Evolutionary conservation across 2,329 filamentous ascomycete genomes (phyloP).

Genomic region (Nannizzia gypsea): DNA sequence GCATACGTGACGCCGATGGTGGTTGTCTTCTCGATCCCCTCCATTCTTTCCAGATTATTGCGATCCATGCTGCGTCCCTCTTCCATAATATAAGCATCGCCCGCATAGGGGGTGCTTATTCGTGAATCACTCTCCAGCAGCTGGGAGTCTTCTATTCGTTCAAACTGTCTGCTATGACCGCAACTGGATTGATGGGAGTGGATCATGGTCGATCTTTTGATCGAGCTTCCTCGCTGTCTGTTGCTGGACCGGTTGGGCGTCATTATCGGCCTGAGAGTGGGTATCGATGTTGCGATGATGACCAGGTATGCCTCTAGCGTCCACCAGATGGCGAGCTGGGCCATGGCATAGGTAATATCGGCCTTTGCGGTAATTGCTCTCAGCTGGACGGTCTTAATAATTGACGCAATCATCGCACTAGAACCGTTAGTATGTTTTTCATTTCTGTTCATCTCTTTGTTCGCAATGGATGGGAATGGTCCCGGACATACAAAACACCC

Average conservation of each 20-base stretch:
- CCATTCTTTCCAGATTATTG: neutral
- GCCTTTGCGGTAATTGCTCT: conserved; percentile 3
- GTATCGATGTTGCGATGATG: conserved; percentile 13
- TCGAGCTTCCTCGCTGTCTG: neutral
- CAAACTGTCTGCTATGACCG: neutral
- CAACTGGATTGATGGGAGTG: neutral
- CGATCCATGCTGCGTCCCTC: neutral
- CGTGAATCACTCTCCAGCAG: neutral
- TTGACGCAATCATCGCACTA: conserved; percentile 10
- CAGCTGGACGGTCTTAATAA: conserved; percentile 10
- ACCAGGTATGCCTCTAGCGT: conserved; percentile 12
- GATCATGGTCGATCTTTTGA: neutral
- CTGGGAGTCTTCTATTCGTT: neutral
- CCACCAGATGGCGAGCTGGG: conserved; percentile 8
- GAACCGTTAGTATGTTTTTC: neutral
- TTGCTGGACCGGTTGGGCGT: neutral
- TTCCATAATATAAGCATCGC: neutral
- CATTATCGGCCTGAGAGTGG: conserved; percentile 8
- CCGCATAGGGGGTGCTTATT: neutral
- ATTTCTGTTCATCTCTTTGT: too few relatives aligned
- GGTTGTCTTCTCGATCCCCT: neutral
- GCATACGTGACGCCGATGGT: neutral
- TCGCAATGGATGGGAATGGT: too few relatives aligned
- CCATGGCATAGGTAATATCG: conserved; percentile 11
- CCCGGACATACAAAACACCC: conserved; percentile 9